Evolutionary conservation across 2,329 filamentous ascomycete species (phyloP), one percentile per base, ranked within the genome.

Genomic region (Claviceps fusiformis): DNA sequence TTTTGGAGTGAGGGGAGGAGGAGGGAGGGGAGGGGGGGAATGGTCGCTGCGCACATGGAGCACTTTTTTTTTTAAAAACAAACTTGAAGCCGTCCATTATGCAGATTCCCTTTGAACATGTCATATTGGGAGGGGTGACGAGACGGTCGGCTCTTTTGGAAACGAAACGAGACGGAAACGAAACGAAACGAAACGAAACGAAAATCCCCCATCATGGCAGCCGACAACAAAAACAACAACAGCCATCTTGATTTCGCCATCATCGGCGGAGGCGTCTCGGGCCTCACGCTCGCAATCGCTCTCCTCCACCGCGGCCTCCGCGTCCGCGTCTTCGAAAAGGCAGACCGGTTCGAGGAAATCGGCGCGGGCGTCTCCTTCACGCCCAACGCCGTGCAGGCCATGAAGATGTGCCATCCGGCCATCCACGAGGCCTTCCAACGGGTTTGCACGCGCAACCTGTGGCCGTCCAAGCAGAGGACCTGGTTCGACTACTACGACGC

Each of bases 321-420:
- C 0, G 75, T 70, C 57, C 73, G 65, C 0, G 55, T 79, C 3
- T 79, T 76, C 59, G 77, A 80, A 60, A 70, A 73, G 6, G 69
- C 74, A 0, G 50, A 65, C 0, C 61, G 63, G 1, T 72, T 75
- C 54, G 65, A 69, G 3, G 75, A 77, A 58, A 73, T 75, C 5
- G 77, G 77, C 0, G 76, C 77, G 0, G 77, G 76, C 8, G 74
- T 80, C 31, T 76, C 73, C 3, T 74, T 78, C 59, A 73, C 70
- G 8, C 74, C 75, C n/a, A 78, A 77, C 57, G 75, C 75, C 2
- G 71, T 78, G 58, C 65, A 67, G 11, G 74, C 75, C 15, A 72
- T 80, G 67, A 58, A 56, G 6, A 53, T 64, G 15, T 63, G 75
- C 8, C 67, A 71, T 53, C 68, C 70, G 0, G 62, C 63, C n/a